Evolutionary conservation across 352 stramenopile genomes (phyloP), one percentile per base, ranked within the genome.

Genomic region (Phytophthora lateralis): DNA sequence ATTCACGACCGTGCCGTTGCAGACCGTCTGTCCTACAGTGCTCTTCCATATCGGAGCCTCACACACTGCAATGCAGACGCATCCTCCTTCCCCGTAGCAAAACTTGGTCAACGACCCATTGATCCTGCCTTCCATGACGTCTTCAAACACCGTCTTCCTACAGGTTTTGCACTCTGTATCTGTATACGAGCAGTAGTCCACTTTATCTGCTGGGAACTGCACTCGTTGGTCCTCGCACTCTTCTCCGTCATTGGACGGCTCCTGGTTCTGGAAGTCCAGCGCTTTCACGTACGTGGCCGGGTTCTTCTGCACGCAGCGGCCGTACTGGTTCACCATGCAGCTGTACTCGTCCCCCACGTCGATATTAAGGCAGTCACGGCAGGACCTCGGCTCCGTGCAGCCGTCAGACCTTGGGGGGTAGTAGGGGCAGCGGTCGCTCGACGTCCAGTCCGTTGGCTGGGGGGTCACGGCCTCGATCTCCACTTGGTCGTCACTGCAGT

Each of bases 321-420:
- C 71, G 46, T 73, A 75, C 42, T 77, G 58, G 60, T 77, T 77
- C 44, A 77, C 57, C 63, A 77, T 76, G 55, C 71, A 80, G 20
- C 64, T 73, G 34, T 73, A 60, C 26, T 65, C 64, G 20, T 55
- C 49, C 21, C 48, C 61, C n/a, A 83, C 41, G 59, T 73, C 54
- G 37, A 67, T 53, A 46, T 87, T 88, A 10, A 92, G 69, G 59
- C 82, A 91, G 68, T 90, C 80, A 50, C 67, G 60, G 66, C 82
- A 91, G 2, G 65, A 71, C 9, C 80, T 71, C 11, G 80, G 75
- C 34, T 85, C 60, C 21, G 44, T 77, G 55, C 61, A 85, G 39
- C 66, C 71, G 17, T 88, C 60, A 20, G 58, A 63, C 26, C 46
- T 18, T 27, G 54, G 52, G 5, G 46, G 37, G 49, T 72, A 67